Base-by-base conservation (phyloP, 441 rosid species). In the Gossypium aridum region DNA sequence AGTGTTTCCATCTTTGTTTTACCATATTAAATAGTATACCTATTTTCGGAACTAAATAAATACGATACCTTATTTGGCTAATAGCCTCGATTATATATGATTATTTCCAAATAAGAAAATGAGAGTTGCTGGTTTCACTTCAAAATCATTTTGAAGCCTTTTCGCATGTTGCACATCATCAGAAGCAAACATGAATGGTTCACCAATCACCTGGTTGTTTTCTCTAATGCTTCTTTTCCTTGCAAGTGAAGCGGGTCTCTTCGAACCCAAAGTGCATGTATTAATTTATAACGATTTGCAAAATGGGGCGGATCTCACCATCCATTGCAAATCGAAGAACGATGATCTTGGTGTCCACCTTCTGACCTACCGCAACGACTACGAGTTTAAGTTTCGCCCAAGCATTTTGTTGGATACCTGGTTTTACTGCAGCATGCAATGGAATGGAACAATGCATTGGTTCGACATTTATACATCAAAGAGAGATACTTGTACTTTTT, bases 401-500 rank as follows among this genome's bases (percentile, higher is more conserved):
- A 37, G 49, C 7, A 34, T 75, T 7, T 77, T 53, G 56, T 60
- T 62, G 0, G 31, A 17, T 0, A 77, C 72, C 1, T 49, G 5
- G 22, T 75, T 39, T 47, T 71, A 9, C 51, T 80, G 81, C 63
- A 53, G 20, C 25, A 47, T 80, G 47, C 7, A 2, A 25, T 77
- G 83, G 81, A 1, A 12, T 0, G n/a, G 16, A 3, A 20, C 2
- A 1, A 1, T n/a, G 1, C 17, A 66, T 4, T 39, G 31, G 64
- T 49, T 74, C 14, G 76, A 80, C 34, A 74, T 80, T n/a, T 80
- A 63, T 28, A n/a, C 7, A 2, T 3, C n/a, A 1, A 4, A 3
- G 1, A 74, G 80, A 37, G 83, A 80, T 72, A 1, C 0, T 12
- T 77, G 78, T 19, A 22, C 8, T n/a, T 56, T 17, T n/a, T 80